A percentile compares a stretch with the other conserved stretches of the same genome.
These are phyloP conservation scores for Lentinus tigrinus DNA, from an alignment of 768 basidiomycete genomes.

Conservation along the genomic window DNA sequence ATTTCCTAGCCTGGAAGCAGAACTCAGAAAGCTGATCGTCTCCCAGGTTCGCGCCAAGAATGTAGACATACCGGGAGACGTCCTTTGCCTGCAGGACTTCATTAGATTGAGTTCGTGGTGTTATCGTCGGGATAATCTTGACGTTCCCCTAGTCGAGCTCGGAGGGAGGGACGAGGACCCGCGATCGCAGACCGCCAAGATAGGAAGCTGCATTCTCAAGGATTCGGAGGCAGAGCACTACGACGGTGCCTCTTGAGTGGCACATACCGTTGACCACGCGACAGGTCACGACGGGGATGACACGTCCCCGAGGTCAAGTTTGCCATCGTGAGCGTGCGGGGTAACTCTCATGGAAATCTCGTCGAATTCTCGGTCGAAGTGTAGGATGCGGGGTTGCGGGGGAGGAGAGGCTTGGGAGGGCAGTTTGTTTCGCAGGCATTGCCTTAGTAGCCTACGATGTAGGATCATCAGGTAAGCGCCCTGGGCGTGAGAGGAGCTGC, in stretches of 20 bases:
- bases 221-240: too few species aligned
- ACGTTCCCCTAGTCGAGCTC: background rate
- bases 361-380: constrained; percentile 15
- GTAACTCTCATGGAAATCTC: constrained; percentile 16
- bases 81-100: background rate
- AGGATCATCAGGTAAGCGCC: constrained; percentile 9
- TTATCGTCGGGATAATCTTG: background rate
- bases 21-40: background rate
- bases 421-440: background rate
- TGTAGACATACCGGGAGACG: background rate
- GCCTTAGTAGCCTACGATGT: background rate
- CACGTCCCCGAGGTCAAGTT: background rate
- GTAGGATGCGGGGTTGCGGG: constrained; percentile 2
- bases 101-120: background rate
- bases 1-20: background rate
- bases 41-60: background rate
- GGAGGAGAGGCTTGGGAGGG: background rate
- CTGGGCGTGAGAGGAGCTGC: constrained; percentile 1
- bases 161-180: background rate
- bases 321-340: constrained; percentile 5
- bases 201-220: background rate
- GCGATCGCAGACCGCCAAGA: background rate
- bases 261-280: background rate
- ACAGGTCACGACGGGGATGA: background rate
- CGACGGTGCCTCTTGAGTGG: background rate